phyloP scores from a whole-genome alignment of 176 grass and related monocot genomes.

The Aegilops sharonensis region DNA sequence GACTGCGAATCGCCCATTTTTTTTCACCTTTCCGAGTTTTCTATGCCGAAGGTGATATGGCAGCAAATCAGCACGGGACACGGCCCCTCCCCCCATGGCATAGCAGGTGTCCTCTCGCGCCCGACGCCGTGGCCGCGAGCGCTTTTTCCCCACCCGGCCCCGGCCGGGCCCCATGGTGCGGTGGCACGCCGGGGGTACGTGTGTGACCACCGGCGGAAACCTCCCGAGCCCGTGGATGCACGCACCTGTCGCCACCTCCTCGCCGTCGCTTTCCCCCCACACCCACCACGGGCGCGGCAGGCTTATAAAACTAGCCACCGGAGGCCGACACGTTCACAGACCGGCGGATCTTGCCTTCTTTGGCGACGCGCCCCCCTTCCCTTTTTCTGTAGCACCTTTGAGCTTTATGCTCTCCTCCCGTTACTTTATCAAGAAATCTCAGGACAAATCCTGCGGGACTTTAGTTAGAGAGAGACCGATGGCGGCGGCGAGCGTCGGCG shows the following conservation, averaged over 20 bases:
- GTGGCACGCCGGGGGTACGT: neutral
- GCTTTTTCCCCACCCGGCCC: neutral
- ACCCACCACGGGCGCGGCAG: neutral
- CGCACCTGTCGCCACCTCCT: neutral
- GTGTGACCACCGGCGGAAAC: slow-evolving; percentile 12
- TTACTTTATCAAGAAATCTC: slow-evolving; percentile 11
- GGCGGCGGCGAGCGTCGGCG: neutral
- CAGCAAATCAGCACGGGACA: neutral
- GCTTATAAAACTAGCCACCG: neutral
- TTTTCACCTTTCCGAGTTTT: neutral
- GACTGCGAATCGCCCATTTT: neutral
- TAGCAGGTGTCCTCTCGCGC: neutral
- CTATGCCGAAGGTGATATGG: neutral
- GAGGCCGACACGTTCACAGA: neutral
- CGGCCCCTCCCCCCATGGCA: neutral
- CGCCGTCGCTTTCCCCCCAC: neutral
- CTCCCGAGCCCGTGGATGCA: slow-evolving; percentile 28
- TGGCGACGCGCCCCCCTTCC: neutral
- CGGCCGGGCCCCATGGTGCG: neutral
- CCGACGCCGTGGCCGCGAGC: neutral
- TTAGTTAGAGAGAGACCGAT: neutral
- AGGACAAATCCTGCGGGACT: neutral
- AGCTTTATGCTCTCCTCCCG: neutral
- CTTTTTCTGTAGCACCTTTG: neutral
- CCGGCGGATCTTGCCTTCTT: neutral